These are phyloP conservation scores for Teunomyces kruisii DNA, from an alignment of 805 yeast genomes.

Conservation along the genomic window DNA sequence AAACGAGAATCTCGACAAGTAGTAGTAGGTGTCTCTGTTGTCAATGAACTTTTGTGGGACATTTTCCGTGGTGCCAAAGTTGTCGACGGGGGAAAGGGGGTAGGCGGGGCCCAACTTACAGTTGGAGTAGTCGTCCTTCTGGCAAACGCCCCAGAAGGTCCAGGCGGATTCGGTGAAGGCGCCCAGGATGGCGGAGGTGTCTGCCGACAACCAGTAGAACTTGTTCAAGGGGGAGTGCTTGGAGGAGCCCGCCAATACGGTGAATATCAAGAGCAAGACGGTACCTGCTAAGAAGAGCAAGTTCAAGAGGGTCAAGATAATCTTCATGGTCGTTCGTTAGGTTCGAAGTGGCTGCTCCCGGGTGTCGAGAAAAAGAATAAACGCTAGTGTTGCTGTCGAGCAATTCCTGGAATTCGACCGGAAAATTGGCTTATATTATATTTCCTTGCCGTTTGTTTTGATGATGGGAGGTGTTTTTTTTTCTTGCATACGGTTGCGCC, in stretches of 20 bases:
- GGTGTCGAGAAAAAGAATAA: not conserved
- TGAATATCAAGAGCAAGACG: constrained; percentile 55
- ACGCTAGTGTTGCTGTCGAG: not conserved
- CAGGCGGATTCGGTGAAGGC: constrained; percentile 63
- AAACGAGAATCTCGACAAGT: constrained; percentile 52
- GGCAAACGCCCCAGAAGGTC: constrained; percentile 78
- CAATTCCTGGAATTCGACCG: not conserved
- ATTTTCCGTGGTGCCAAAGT: constrained; percentile 53
- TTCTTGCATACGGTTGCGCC: not conserved
- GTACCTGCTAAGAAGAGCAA: constrained; percentile 43
- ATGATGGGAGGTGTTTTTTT: constrained; percentile 2
- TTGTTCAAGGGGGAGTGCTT: constrained; percentile 58
- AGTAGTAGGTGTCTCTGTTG: constrained; percentile 55
- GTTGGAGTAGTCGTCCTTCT: constrained; percentile 53
- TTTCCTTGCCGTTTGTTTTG: constrained; percentile 1
- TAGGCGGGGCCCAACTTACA: constrained; percentile 67
- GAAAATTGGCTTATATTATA: constrained; percentile 5
- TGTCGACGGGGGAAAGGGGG: constrained; percentile 79
- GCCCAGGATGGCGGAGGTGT: constrained; percentile 54
- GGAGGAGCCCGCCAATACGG: constrained; percentile 65
- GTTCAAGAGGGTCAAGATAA: constrained; percentile 32
- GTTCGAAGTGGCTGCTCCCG: too few relatives aligned
- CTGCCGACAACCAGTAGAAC: constrained; percentile 81
- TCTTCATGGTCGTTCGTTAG: constrained; percentile 27
- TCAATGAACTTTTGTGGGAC: constrained; percentile 54